Percentiles rank a stretch among this genome's conserved stretches.
Evolutionary conservation across 805 yeast species (phyloP).

Genomic region (Candida oleophila): DNA sequence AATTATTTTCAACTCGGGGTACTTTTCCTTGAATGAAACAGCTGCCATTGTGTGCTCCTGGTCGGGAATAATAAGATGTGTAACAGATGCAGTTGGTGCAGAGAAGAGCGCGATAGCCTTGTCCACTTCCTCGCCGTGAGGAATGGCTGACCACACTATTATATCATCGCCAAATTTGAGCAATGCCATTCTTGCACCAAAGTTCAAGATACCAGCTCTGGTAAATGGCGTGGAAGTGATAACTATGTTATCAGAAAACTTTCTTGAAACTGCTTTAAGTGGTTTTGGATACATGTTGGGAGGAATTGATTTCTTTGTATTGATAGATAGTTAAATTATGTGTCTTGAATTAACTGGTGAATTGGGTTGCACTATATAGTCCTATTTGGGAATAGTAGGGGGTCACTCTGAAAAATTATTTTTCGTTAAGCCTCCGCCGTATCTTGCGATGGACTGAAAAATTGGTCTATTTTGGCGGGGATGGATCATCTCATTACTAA

Average conservation of each 20-base stretch:
- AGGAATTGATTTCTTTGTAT: neutral
- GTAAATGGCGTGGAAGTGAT: conserved; percentile 34
- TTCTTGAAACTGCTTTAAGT: conserved; percentile 28
- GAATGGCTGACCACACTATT: conserved; percentile 59
- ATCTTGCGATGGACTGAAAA: too few species aligned
- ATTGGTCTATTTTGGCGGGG: too few species aligned
- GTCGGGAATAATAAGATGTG: conserved; percentile 61
- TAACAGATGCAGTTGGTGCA: conserved; percentile 34
- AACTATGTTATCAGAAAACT: conserved; percentile 33
- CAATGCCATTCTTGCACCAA: conserved; percentile 44
- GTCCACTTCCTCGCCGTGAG: conserved; percentile 47
- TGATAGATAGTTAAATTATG: too few species aligned
- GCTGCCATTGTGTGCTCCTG: conserved; percentile 66
- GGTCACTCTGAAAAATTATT: neutral
- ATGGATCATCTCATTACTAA: too few species aligned
- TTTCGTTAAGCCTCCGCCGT: too few species aligned
- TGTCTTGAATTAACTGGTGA: neutral
- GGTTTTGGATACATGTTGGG: conserved; percentile 27
- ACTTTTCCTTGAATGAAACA: conserved; percentile 45
- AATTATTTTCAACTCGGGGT: conserved; percentile 52
- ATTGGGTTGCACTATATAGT: too few species aligned
- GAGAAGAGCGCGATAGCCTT: conserved; percentile 34
- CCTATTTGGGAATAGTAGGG: too few species aligned
- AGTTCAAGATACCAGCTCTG: conserved; percentile 28
- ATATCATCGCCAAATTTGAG: conserved; percentile 29